Evolutionary conservation across 176 grass and related monocot genomes (phyloP).

Genomic region (Bromus sterilis): DNA sequence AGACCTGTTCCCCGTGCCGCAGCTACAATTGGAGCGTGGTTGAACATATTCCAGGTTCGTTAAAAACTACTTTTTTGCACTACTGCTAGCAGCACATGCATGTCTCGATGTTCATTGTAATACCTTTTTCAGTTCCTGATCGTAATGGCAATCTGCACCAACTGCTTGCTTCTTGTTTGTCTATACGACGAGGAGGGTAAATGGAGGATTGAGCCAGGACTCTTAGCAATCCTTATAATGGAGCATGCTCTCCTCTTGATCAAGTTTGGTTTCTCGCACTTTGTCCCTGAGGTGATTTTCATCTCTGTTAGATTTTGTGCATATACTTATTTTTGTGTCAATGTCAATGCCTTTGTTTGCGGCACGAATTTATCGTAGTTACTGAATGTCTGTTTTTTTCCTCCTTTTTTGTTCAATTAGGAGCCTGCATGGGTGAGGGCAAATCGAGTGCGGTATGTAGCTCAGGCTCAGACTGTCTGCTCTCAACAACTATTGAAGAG

Average conservation of each 20-base stretch:
- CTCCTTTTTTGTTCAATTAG: constrained; percentile 21
- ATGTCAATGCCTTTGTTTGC: neutral
- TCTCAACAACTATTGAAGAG: constrained; percentile 73
- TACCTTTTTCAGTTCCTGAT: constrained; percentile 70
- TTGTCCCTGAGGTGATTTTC: constrained; percentile 82
- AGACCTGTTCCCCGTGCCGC: constrained; percentile 76
- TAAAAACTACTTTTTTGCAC: constrained; percentile 5
- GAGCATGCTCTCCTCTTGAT: constrained; percentile 90
- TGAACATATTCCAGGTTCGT: constrained; percentile 96
- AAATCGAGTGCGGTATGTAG: constrained; percentile 64
- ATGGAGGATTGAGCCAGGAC: constrained; percentile 93
- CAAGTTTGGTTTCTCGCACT: constrained; percentile 97
- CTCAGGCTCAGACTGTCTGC: constrained; percentile 72
- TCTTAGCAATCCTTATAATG: constrained; percentile 82
- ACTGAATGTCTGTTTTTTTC: constrained; percentile 23
- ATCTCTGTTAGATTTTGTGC: neutral
- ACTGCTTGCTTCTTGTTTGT: constrained; percentile 90
- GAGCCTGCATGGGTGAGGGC: constrained; percentile 93
- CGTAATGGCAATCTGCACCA: constrained; percentile 98
- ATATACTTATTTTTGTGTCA: neutral
- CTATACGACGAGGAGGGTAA: constrained; percentile 87
- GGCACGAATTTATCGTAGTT: neutral
- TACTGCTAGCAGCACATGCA: neutral
- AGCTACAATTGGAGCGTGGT: constrained; percentile 94
- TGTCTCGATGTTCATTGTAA: neutral